These are phyloP conservation scores for Decorospora gaudefroyi DNA, from an alignment of 2,329 filamentous ascomycete genomes.

Conservation along the genomic window DNA sequence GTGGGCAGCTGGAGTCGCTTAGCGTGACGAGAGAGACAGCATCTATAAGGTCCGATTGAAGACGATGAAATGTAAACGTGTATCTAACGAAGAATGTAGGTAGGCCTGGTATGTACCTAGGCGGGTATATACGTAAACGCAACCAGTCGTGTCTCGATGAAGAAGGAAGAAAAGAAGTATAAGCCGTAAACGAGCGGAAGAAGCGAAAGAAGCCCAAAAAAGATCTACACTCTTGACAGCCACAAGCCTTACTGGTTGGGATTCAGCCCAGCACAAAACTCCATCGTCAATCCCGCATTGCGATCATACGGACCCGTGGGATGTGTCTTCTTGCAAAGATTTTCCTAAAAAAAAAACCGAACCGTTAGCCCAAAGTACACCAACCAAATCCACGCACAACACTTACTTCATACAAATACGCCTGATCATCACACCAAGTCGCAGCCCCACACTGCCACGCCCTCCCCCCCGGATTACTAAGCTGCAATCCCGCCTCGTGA, in stretches of 20 bases:
- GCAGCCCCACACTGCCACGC: constrained; percentile 22
- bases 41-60: too few relatives aligned
- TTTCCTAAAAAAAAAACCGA: constrained; percentile 26
- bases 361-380: too few relatives aligned
- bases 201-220: background rate
- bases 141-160: too few relatives aligned
- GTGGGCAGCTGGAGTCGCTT: too few relatives aligned
- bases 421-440: constrained; percentile 29
- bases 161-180: too few relatives aligned
- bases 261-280: constrained; percentile 22
- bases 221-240: background rate
- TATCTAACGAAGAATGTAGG: too few relatives aligned
- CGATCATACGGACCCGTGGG: constrained; percentile 12
- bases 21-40: too few relatives aligned
- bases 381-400: background rate
- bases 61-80: too few relatives aligned
- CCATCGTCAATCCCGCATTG: constrained; percentile 18
- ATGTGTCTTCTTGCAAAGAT: constrained; percentile 24
- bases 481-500: constrained; percentile 23
- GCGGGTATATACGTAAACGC: too few relatives aligned
- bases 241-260: background rate
- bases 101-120: too few relatives aligned
- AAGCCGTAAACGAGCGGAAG: background rate
- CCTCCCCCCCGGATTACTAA: constrained; percentile 13
- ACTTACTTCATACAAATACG: constrained; percentile 23